Conservation (phyloP, 345 rosid species). For the Corchorus capsularis region DNA sequence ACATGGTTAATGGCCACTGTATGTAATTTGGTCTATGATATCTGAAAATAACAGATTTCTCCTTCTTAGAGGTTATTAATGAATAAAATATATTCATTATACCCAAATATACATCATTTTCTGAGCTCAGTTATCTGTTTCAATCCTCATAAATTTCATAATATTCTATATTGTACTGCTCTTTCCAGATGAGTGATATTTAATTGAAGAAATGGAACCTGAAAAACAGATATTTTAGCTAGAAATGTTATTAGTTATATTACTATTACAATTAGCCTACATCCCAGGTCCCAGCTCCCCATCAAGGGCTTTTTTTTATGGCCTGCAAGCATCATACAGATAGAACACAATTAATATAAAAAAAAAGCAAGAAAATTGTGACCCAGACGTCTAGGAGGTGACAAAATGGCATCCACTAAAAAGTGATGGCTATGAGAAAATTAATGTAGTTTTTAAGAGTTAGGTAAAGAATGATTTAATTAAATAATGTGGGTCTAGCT, state of each 20-base stretch:
- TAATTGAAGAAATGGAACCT: background rate
- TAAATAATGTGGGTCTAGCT: constrained; percentile 25
- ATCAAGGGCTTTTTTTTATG: background rate
- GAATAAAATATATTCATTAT: background rate
- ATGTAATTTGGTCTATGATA: no score
- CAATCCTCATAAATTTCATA: background rate
- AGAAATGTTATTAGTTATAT: background rate
- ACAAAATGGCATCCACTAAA: constrained; percentile 14
- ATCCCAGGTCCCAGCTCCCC: background rate
- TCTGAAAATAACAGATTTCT: background rate
- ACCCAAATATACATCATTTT: background rate
- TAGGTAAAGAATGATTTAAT: constrained; percentile 23
- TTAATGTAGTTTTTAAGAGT: constrained; percentile 11
- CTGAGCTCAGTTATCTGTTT: background rate
- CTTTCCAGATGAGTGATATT: no score
- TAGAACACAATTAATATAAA: background rate
- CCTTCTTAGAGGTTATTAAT: background rate
- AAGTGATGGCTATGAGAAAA: background rate
- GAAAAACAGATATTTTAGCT: background rate
- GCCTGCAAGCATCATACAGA: background rate
- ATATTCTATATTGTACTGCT: background rate
- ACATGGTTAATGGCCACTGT: no score
- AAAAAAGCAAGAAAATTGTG: background rate
- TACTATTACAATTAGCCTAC: no score
- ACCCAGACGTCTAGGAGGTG: background rate